Conservation (phyloP, 2,329 filamentous ascomycete species). For the Penicillium palitans region DNA sequence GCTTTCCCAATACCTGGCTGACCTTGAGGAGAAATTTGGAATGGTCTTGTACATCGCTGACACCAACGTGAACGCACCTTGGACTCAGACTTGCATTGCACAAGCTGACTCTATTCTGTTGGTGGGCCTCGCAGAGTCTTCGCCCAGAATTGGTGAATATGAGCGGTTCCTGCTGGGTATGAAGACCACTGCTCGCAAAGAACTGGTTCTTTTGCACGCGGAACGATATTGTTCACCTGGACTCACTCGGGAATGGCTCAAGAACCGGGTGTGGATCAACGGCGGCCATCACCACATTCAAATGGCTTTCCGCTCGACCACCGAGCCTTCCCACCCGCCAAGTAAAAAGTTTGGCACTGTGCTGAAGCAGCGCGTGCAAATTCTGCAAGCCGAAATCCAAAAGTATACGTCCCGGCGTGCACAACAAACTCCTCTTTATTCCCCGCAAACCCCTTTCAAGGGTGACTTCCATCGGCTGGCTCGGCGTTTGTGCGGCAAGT, state of each 20-base stretch:
- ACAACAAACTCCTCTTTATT: slow-evolving; percentile 85
- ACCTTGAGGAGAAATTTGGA: slow-evolving; percentile 95
- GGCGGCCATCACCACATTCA: slow-evolving; percentile 97
- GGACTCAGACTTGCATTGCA: slow-evolving; percentile 96
- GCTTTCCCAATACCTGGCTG: slow-evolving; percentile 90
- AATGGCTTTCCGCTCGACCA: slow-evolving; percentile 79
- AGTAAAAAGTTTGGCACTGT: slow-evolving; percentile 78
- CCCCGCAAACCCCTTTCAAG: slow-evolving; percentile 88
- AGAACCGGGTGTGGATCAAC: slow-evolving; percentile 95
- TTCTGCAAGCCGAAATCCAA: slow-evolving; percentile 93
- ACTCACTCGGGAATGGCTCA: slow-evolving; percentile 82
- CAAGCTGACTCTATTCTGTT: slow-evolving; percentile 96
- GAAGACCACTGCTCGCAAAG: slow-evolving; percentile 94
- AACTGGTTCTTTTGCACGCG: slow-evolving; percentile 82
- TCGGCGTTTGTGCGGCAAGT: slow-evolving; percentile 85
- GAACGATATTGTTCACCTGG: slow-evolving; percentile 86
- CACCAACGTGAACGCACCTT: slow-evolving; percentile 93
- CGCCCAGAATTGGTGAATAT: slow-evolving; percentile 89
- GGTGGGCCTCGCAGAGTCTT: slow-evolving; percentile 86
- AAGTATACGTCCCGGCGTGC: slow-evolving; percentile 95
- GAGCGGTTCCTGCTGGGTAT: slow-evolving; percentile 94
- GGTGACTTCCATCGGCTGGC: slow-evolving; percentile 95
- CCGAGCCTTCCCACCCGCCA: slow-evolving; percentile 73
- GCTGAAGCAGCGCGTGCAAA: slow-evolving; percentile 89
- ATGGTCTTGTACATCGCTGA: slow-evolving; percentile 95